phyloP scores from a whole-genome alignment of 805 yeast genomes.

The Ogataea allantospora region DNA sequence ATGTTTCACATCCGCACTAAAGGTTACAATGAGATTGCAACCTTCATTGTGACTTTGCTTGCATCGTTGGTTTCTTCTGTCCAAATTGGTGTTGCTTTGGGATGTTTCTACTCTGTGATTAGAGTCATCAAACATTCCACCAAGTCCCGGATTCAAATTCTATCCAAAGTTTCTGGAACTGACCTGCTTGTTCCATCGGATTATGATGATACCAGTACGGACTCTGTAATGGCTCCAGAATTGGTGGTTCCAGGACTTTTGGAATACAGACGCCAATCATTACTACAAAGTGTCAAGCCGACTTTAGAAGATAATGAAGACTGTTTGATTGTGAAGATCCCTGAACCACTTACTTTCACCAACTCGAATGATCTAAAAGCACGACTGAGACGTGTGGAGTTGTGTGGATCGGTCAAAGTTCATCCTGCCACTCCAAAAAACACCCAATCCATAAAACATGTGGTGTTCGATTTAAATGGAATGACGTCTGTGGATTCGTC shows the following conservation, averaged over 20 bases:
- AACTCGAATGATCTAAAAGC: conserved; percentile 74
- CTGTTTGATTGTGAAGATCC: conserved; percentile 73
- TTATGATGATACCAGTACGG: conserved; percentile 33
- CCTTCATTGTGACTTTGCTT: conserved; percentile 61
- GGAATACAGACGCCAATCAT: conserved; percentile 6
- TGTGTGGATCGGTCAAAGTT: conserved; percentile 67
- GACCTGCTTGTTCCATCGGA: conserved; percentile 70
- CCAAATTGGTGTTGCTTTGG: conserved; percentile 88
- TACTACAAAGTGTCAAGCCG: conserved; percentile 4
- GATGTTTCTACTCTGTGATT: conserved; percentile 75
- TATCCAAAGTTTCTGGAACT: conserved; percentile 66
- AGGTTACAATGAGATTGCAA: conserved; percentile 75
- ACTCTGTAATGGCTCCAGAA: conserved; percentile 14
- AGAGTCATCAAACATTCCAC: conserved; percentile 81
- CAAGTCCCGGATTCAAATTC: conserved; percentile 77
- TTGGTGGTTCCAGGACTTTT: conserved; percentile 12
- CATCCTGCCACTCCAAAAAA: conserved; percentile 58
- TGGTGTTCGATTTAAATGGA: conserved; percentile 78
- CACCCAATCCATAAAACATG: conserved; percentile 44
- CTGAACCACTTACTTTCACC: conserved; percentile 88
- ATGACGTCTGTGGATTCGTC: conserved; percentile 79
- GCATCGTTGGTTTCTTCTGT: conserved; percentile 72
- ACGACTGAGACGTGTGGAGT: conserved; percentile 66
- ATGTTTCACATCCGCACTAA: conserved; percentile 66
- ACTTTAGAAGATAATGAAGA: conserved; percentile 57